phyloP scores from a whole-genome alignment of 2,329 filamentous ascomycete genomes.

The Apiospora phragmitis region DNA sequence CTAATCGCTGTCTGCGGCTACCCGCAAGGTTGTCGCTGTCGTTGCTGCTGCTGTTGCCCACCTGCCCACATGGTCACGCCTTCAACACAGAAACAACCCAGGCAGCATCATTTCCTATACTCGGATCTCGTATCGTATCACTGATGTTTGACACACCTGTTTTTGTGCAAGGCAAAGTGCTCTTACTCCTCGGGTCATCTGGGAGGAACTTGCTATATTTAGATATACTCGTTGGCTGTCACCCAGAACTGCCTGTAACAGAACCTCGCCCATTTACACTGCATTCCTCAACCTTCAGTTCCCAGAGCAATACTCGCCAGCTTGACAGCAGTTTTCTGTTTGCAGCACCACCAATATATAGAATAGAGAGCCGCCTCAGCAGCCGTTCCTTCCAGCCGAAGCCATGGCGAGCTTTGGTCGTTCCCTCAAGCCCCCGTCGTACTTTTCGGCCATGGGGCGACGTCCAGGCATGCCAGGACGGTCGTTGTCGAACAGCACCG shows the following conservation, averaged over 20 bases:
- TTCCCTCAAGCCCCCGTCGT: slow-evolving; percentile 49
- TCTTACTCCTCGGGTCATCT: not conserved
- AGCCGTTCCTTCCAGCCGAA: not conserved
- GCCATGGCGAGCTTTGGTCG: slow-evolving; percentile 50
- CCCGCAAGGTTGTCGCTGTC: slow-evolving; percentile 4
- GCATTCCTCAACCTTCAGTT: not conserved
- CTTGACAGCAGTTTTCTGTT: not conserved
- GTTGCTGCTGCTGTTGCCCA: not conserved
- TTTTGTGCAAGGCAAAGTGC: not conserved
- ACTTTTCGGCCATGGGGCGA: slow-evolving; percentile 40
- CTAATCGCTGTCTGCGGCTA: not conserved
- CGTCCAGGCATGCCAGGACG: slow-evolving; percentile 45
- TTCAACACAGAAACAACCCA: not conserved
- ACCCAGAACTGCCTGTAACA: not conserved
- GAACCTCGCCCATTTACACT: not conserved
- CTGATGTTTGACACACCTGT: not conserved
- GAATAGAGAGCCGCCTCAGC: not conserved
- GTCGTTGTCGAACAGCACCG: slow-evolving; percentile 48
- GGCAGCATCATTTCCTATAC: slow-evolving; percentile 2
- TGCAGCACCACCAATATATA: not conserved
- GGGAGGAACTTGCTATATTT: not conserved
- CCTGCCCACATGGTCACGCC: slow-evolving; percentile 6
- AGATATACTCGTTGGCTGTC: not conserved
- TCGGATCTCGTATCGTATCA: slow-evolving; percentile 1
- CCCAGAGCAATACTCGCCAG: not conserved